Percentiles rank a stretch among this genome's conserved stretches.
Conservation (phyloP, 2,329 filamentous ascomycete genomes). For the Drechslera avenae region DNA sequence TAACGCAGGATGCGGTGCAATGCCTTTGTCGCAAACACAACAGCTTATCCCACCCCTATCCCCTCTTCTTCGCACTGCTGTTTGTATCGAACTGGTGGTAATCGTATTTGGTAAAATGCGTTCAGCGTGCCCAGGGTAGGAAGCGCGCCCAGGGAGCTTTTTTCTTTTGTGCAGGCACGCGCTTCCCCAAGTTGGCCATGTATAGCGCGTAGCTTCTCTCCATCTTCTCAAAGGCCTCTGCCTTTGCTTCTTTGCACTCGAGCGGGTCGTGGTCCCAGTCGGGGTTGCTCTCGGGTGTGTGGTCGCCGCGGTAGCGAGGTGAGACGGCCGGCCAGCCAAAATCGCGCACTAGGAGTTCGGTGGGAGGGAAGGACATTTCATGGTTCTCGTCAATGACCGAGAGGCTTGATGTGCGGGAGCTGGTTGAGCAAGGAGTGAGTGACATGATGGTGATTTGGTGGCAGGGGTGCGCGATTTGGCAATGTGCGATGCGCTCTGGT, state of each 20-base stretch:
- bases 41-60: not conserved
- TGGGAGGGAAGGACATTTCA: slow-evolving; percentile 9
- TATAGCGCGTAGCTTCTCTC: slow-evolving; percentile 31
- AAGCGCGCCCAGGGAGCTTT: slow-evolving; percentile 28
- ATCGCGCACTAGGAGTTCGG: slow-evolving; percentile 24
- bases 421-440: slow-evolving; percentile 6
- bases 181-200: slow-evolving; percentile 25
- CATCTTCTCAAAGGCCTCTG: slow-evolving; percentile 32
- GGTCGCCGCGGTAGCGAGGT: slow-evolving; percentile 32
- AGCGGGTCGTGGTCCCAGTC: slow-evolving; percentile 32
- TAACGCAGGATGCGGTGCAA: not conserved
- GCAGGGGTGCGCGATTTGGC: slow-evolving; percentile 1
- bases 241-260: slow-evolving; percentile 25
- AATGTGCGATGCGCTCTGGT: slow-evolving; percentile 13
- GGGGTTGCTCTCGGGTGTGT: slow-evolving; percentile 34
- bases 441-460: slow-evolving; percentile 12
- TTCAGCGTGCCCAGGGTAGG: slow-evolving; percentile 21
- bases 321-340: slow-evolving; percentile 31
- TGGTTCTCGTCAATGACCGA: slow-evolving; percentile 20
- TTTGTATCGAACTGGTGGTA: not conserved
- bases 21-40: not conserved
- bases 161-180: slow-evolving; percentile 22
- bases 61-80: too few species aligned
- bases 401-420: slow-evolving; percentile 15
- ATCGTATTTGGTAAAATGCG: too few species aligned